Conservation (phyloP, 1,284 basidiomycete genomes). For the Irpex lacteus region DNA sequence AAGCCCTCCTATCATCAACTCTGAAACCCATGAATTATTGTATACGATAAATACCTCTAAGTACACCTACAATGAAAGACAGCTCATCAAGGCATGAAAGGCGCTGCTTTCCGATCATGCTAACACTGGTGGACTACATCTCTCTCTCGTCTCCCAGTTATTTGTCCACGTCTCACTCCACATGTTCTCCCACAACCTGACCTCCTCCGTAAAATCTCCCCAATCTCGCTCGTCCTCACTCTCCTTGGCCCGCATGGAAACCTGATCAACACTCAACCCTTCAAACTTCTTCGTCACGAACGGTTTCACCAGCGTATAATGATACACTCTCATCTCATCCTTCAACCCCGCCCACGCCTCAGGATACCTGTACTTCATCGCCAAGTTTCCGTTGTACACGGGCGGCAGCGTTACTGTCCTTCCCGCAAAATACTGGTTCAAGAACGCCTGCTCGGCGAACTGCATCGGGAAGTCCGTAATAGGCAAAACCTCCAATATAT, state of each 20-base stretch:
- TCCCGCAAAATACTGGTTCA: slow-evolving; percentile 42
- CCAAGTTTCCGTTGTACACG: slow-evolving; percentile 45
- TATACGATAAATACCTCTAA: no score
- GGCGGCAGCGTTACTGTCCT: slow-evolving; percentile 40
- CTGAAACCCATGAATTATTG: no score
- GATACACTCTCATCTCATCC: slow-evolving; percentile 36
- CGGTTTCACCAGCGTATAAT: slow-evolving; percentile 34
- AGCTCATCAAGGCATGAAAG: no score
- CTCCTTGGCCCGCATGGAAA: neutral
- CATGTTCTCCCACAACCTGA: neutral
- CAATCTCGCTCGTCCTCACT: neutral
- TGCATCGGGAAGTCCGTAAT: slow-evolving; percentile 32
- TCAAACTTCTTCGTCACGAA: neutral
- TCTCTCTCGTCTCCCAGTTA: neutral
- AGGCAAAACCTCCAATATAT: slow-evolving; percentile 35
- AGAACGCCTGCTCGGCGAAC: slow-evolving; percentile 43
- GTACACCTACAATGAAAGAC: no score
- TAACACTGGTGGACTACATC: neutral
- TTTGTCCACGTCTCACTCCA: neutral
- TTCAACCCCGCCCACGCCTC: slow-evolving; percentile 34
- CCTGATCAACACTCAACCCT: neutral
- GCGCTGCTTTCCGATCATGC: no score
- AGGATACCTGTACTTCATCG: slow-evolving; percentile 33
- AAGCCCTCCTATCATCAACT: no score
- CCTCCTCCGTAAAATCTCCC: neutral